Conservation (phyloP, 139 green algal species). For the Chlamydomonas sphaeroides region DNA sequence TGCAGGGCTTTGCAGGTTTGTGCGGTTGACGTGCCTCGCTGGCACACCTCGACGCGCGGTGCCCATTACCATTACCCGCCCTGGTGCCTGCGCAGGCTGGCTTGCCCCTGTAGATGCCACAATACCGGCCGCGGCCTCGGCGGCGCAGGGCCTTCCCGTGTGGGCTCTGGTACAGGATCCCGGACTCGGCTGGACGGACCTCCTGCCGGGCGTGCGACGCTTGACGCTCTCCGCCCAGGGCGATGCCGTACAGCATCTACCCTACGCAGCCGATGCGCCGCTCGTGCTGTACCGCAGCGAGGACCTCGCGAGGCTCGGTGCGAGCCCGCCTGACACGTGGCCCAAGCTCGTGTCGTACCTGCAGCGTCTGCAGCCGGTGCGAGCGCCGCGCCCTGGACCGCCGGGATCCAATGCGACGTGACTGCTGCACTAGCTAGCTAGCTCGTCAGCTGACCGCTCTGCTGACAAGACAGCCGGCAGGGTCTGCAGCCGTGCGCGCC, state of each 20-base stretch:
- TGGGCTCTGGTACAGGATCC: too few species aligned
- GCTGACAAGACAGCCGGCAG: background rate
- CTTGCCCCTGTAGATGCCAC: too few species aligned
- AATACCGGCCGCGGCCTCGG: too few species aligned
- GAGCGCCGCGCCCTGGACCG: too few species aligned
- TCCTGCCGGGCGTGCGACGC: conserved; percentile 1
- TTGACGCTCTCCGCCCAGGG: too few species aligned
- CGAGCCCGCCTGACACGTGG: background rate
- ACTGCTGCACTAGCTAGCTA: background rate
- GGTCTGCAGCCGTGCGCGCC: background rate
- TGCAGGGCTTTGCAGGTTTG: too few species aligned
- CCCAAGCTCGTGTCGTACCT: background rate
- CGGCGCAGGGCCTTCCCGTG: too few species aligned
- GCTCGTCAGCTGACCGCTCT: background rate
- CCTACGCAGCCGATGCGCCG: conserved; percentile 14
- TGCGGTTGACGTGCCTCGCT: too few species aligned
- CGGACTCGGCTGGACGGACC: conserved; percentile 10
- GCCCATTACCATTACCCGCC: too few species aligned
- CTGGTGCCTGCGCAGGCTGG: too few species aligned
- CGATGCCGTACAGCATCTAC: conserved; percentile 8
- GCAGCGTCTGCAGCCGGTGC: background rate
- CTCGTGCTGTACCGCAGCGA: conserved; percentile 23
- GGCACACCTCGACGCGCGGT: too few species aligned
- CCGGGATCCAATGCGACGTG: too few species aligned
- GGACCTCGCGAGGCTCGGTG: background rate